Conservation (phyloP, 2,329 filamentous ascomycete genomes). For the Penicillium crustosum region DNA sequence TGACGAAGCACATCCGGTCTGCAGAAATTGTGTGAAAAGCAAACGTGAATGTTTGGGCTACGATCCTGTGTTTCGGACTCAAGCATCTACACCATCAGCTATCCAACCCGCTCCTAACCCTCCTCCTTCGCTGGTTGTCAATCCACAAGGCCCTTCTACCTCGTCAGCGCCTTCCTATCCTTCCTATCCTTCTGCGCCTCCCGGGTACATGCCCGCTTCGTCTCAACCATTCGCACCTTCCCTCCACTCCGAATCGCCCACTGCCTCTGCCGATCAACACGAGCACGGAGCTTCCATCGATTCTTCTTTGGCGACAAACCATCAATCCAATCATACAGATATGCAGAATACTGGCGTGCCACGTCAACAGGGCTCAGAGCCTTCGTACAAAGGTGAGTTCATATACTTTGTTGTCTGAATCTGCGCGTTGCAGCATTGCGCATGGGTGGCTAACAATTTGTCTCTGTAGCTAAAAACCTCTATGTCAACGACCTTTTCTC, state of each 20-base stretch:
- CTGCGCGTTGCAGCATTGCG: not conserved
- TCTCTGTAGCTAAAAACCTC: constrained; percentile 60
- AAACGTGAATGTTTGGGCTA: constrained; percentile 68
- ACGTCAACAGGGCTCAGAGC: constrained; percentile 22
- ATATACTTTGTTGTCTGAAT: not conserved
- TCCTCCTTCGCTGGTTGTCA: constrained; percentile 43
- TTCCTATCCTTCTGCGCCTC: constrained; percentile 40
- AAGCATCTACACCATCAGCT: constrained; percentile 62
- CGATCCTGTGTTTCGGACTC: constrained; percentile 71
- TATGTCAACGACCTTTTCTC: constrained; percentile 71
- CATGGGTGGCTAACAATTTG: constrained; percentile 41
- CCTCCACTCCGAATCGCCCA: constrained; percentile 39
- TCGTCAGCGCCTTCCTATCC: constrained; percentile 33
- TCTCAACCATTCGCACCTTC: constrained; percentile 43
- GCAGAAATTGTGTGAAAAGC: constrained; percentile 69
- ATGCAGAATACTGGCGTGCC: constrained; percentile 36
- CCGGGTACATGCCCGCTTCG: constrained; percentile 41
- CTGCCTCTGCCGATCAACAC: constrained; percentile 48
- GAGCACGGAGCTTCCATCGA: constrained; percentile 65
- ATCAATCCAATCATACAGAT: constrained; percentile 33
- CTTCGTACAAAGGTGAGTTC: constrained; percentile 24
- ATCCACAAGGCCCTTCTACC: constrained; percentile 39
- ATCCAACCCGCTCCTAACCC: constrained; percentile 61
- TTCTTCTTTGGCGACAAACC: constrained; percentile 60
- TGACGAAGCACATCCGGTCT: constrained; percentile 91